phyloP scores from a whole-genome alignment of 495 filamentous ascomycete genomes.

The Trichocladium antarcticum region DNA sequence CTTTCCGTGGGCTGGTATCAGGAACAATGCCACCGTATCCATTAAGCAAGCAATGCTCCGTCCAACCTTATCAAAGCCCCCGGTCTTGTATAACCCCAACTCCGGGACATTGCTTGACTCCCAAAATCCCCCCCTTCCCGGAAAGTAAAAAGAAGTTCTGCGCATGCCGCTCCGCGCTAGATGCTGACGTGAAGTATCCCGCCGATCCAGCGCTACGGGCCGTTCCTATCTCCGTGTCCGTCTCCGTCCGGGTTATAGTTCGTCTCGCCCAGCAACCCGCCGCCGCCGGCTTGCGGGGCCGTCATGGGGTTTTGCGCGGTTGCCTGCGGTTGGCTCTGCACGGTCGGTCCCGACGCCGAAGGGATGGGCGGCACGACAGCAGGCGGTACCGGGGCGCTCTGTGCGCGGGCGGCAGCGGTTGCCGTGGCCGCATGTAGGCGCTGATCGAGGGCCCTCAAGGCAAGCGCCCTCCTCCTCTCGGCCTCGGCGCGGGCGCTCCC shows the following conservation, averaged over 20 bases:
- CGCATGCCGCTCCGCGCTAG: too few species aligned
- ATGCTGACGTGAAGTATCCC: too few species aligned
- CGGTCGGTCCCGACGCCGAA: slow-evolving; percentile 35
- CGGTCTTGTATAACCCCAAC: neutral
- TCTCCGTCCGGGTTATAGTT: slow-evolving; percentile 56
- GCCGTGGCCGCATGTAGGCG: slow-evolving; percentile 72
- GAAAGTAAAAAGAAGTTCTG: too few species aligned
- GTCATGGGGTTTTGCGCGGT: slow-evolving; percentile 39
- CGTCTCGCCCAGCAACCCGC: slow-evolving; percentile 53
- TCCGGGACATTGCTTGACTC: neutral
- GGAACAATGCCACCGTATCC: neutral
- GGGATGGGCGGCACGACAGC: slow-evolving; percentile 30
- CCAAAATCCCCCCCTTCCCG: neutral
- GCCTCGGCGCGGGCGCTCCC: slow-evolving; percentile 79
- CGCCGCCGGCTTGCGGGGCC: slow-evolving; percentile 2
- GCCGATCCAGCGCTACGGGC: neutral
- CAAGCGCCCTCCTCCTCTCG: slow-evolving; percentile 77
- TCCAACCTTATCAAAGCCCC: neutral
- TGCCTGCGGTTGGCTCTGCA: slow-evolving; percentile 41
- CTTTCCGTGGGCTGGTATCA: neutral
- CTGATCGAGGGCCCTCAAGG: slow-evolving; percentile 85
- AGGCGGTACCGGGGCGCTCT: slow-evolving; percentile 27
- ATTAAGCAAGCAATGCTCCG: neutral
- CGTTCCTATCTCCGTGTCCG: slow-evolving; percentile 34
- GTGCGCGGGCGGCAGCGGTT: slow-evolving; percentile 31